Evolutionary conservation across 2,329 filamentous ascomycete genomes (phyloP).

Genomic region (Cephalotrichum gorgonifer): DNA sequence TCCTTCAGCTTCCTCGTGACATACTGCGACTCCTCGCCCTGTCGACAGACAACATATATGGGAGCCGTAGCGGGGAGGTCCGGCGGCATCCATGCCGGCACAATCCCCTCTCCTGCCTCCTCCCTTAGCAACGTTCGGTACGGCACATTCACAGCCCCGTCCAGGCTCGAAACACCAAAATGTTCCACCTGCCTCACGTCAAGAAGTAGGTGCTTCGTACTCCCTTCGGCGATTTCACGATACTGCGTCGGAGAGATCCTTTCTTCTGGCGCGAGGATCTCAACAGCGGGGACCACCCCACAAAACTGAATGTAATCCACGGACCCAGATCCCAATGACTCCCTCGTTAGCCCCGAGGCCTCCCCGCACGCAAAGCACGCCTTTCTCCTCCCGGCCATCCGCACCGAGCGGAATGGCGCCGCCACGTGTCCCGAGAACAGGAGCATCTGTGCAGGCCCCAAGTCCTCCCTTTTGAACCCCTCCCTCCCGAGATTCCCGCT

Average conservation of each 20-base stretch:
- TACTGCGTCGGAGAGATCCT: slow-evolving; percentile 59
- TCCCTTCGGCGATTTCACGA: neutral
- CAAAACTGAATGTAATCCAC: slow-evolving; percentile 85
- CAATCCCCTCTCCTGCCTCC: slow-evolving; percentile 9
- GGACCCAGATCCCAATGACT: slow-evolving; percentile 51
- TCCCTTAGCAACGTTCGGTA: slow-evolving; percentile 42
- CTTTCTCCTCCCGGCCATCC: slow-evolving; percentile 56
- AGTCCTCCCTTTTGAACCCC: neutral
- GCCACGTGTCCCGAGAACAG: slow-evolving; percentile 35
- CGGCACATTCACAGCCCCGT: slow-evolving; percentile 64
- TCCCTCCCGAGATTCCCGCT: slow-evolving; percentile 17
- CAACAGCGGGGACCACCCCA: slow-evolving; percentile 46
- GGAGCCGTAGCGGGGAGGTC: slow-evolving; percentile 32
- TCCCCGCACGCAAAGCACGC: slow-evolving; percentile 71
- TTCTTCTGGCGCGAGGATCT: slow-evolving; percentile 50
- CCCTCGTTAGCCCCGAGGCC: slow-evolving; percentile 47
- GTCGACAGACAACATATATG: slow-evolving; percentile 62
- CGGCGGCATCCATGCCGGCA: slow-evolving; percentile 26
- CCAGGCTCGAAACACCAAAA: slow-evolving; percentile 68
- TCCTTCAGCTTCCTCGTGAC: slow-evolving; percentile 56
- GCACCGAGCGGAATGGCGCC: slow-evolving; percentile 59
- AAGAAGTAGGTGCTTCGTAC: slow-evolving; percentile 46
- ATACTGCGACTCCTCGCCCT: slow-evolving; percentile 71
- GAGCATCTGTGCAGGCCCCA: slow-evolving; percentile 22
- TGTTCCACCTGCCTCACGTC: slow-evolving; percentile 82